Base-by-base conservation (phyloP, 768 basidiomycete genomes). In the Suillus luteus region DNA sequence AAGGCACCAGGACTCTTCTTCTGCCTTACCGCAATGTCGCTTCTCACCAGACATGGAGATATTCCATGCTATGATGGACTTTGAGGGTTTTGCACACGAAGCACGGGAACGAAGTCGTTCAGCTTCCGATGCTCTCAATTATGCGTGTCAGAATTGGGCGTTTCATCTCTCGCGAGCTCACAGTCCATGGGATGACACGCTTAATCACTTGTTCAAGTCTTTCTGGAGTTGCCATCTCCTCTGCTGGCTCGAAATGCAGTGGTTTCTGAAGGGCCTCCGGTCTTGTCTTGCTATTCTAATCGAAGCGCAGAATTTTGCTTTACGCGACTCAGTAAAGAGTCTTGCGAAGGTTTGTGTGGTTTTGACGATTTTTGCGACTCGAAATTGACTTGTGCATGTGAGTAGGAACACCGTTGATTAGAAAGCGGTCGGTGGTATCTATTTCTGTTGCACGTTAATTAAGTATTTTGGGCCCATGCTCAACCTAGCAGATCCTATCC, bases 201-300 rank as follows among this genome's bases (percentile, higher is more conserved):
- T 52, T 1, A 10, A 17, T 10, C 51, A 31, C 27, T 10, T 31
- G 31, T 52, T 33, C 5, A 31, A 52, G 15, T 52, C 5, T 31
- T 52, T 52, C 51, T 33, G 17, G 51, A 52, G 17, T 11, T 10
- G 1, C 27, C 27, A 33, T 52, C 27, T 52, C 17, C 31, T 33
- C 51, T 52, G 51, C 51, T 52, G 51, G 51, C 51, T 52, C 10
- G 51, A 52, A 52, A 52, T 4, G 17, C 51, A 33, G 51, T 52
- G 51, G 51, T 52, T 17, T 52, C 31, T 10, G 10, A 31, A 52
- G 31, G 51, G 51, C 17, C 51, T 52, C 4, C 27, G 9, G 51
- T 33, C 51, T 52, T 52, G 51, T 31, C 31, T 52, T 52, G 7
- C 31, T 52, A 33, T 52, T 19, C 31, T 52, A 33, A 33, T 33